Base-by-base conservation (phyloP, 257 asterid genomes). In the Lycium ferocissimum region DNA sequence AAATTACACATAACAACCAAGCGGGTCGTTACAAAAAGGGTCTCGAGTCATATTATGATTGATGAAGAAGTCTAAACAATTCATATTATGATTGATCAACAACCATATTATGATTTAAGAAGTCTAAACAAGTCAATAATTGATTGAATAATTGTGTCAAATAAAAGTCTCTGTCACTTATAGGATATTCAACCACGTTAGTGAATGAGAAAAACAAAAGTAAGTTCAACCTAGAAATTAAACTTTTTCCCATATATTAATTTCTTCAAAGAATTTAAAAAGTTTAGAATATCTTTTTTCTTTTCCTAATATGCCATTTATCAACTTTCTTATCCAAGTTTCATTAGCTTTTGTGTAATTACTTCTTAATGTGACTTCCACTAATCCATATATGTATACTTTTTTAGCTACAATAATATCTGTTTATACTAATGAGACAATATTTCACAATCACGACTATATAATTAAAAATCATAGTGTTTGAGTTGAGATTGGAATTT, bases 101-200 rank as follows among this genome's bases (percentile, higher is more conserved):
- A 69, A 6, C 2, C 22, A 54, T 54, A 54, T 61, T 61, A 62
- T 62, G 37, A 45, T 73, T 73, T 20, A 2, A 1, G n/a, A 14
- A 7, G n/a, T 73, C 11, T 73, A n/a, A 73, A 73, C 40, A 73
- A 47, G 20, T 49, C 81, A 75, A n/a, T 73, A 47, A n/a, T 20
- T 72, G 20, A 47, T 73, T 26, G 7, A 73, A 20, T 47, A 73
- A 73, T 47, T 73, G 9, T 47, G 43, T 75, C 61, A 75, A 47
- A 75, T 75, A 47, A 43, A 20, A 73, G 81, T 75, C 20, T 75
- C 61, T 47, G 12, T 75, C 81, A 47, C n/a, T 47, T 11, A 1
- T 11, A 11, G 80, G 38, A 73, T 37, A 67, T 37, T 73, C 59
- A 47, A 45, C 22, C 59, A 45, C 40, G 6, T 40, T 54, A 54